Conservation (phyloP, 2,329 filamentous ascomycete species). For the Simplicillium sp. region DNA sequence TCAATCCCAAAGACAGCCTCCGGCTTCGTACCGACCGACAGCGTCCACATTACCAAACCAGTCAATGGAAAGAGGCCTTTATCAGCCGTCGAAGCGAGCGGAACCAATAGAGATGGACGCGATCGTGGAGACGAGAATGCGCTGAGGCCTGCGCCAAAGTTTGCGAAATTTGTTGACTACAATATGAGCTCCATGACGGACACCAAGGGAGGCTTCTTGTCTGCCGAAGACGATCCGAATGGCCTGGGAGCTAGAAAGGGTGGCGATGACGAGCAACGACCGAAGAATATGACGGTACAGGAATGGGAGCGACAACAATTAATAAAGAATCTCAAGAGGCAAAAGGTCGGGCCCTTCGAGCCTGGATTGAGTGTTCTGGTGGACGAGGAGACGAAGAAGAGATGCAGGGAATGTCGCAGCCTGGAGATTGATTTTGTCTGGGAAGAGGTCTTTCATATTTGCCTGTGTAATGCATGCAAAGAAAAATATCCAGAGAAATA, state of each 20-base stretch:
- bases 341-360: constrained; percentile 76
- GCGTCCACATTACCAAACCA: constrained; percentile 44
- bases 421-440: constrained; percentile 93
- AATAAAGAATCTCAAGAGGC: constrained; percentile 59
- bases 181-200: constrained; percentile 98
- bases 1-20: constrained; percentile 44
- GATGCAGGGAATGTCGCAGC: constrained; percentile 73
- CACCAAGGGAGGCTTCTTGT: constrained; percentile 91
- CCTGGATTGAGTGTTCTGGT: constrained; percentile 72
- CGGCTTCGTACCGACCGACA: constrained; percentile 61
- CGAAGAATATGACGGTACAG: constrained; percentile 76
- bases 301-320: constrained; percentile 87
- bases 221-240: constrained; percentile 81
- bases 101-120: constrained; percentile 62
- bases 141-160: constrained; percentile 74
- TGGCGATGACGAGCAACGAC: constrained; percentile 47
- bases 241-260: constrained; percentile 50
- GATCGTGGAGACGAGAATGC: constrained; percentile 33
- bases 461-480: constrained; percentile 77
- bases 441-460: constrained; percentile 71
- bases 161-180: constrained; percentile 92
- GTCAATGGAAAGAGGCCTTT: constrained; percentile 59
- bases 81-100: constrained; percentile 35
- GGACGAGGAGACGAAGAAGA: constrained; percentile 55
- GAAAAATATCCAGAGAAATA: constrained; percentile 88